Base-by-base conservation (phyloP, 257 asterid species). In the Haberlea rhodopensis region DNA sequence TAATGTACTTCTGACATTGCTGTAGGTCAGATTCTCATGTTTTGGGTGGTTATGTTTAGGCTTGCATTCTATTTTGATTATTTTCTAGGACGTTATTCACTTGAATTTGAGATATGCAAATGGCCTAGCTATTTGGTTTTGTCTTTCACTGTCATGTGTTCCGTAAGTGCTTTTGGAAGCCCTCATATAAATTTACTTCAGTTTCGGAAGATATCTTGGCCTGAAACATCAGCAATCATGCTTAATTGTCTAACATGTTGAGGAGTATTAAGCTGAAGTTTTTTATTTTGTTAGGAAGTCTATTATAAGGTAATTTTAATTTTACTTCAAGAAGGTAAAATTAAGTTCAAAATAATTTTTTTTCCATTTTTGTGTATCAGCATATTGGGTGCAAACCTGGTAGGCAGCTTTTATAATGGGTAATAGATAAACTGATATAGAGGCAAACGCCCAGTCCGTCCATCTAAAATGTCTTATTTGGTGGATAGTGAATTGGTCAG, bases 1-100 rank as follows among this genome's bases (percentile, higher is more conserved):
- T 13, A 37, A 53, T 40, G 59, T 76, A 63, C 37, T 52, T 71
- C 59, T 60, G 32, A 26, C 8, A 8, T 8, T 53, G 52, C 60
- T 60, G 54, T 57, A 49, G 22, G 62, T 69, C 6, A 18, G 56
- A 10, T 58, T 66, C 57, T 48, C 52, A 49, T 54, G 52, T 32
- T 60, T n/a, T 60, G 8, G 43, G 2, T 18, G 1, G 22, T 18
- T 40, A 1, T 5, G 15, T 32, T 60, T 45, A 49, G 57, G 59
- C 16, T 29, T 46, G n/a, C 48, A 16, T 24, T 18, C 31, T 46
- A 19, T 25, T 57, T 34, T 26, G 40, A 24, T 56, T 18, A 8
- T 24, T 25, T 56, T 6, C 19, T 31, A 4, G 51, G 51, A 43
- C 19, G 7, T 15, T 43, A 3, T 13, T 15, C 49, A 15, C 20